A percentile compares a stretch with the other conserved stretches of the same genome.
These are phyloP conservation scores for Debaryomycetaceae sp. DNA, from an alignment of 1,139 yeast species.

Conservation along the genomic window DNA sequence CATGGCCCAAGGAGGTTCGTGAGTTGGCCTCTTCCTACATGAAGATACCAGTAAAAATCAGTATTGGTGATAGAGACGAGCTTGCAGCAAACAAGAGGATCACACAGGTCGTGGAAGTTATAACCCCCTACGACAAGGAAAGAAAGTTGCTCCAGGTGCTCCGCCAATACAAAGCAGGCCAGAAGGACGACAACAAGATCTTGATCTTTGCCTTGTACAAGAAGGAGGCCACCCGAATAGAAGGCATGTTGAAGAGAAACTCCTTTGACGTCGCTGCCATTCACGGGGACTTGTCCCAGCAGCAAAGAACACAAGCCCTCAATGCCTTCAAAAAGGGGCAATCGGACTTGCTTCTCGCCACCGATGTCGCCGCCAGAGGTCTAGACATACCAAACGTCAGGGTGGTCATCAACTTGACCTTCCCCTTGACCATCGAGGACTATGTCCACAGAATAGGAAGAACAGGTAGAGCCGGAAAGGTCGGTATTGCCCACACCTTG, in stretches of 20 bases:
- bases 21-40: slow-evolving; percentile 87
- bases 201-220: slow-evolving; percentile 91
- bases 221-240: slow-evolving; percentile 93
- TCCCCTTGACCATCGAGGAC: slow-evolving; percentile 97
- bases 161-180: slow-evolving; percentile 68
- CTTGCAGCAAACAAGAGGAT: slow-evolving; percentile 91
- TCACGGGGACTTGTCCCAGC: slow-evolving; percentile 93
- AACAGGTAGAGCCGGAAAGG: slow-evolving; percentile 97
- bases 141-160: slow-evolving; percentile 67
- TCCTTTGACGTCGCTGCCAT: slow-evolving; percentile 87
- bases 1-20: slow-evolving; percentile 91
- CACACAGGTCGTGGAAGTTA: slow-evolving; percentile 88
- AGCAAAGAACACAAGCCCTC: slow-evolving; percentile 85
- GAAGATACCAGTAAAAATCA: slow-evolving; percentile 79
- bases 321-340: slow-evolving; percentile 81
- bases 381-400: slow-evolving; percentile 96
- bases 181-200: slow-evolving; percentile 69
- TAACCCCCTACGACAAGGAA: slow-evolving; percentile 82
- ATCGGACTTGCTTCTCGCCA: slow-evolving; percentile 77
- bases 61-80: slow-evolving; percentile 93
- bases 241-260: slow-evolving; percentile 64
- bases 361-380: slow-evolving; percentile 93
- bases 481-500: slow-evolving; percentile 91
- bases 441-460: slow-evolving; percentile 98
- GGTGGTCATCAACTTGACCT: slow-evolving; percentile 91